Base-by-base conservation (phyloP, 805 yeast species). In the Jamesozyma lodderae region DNA sequence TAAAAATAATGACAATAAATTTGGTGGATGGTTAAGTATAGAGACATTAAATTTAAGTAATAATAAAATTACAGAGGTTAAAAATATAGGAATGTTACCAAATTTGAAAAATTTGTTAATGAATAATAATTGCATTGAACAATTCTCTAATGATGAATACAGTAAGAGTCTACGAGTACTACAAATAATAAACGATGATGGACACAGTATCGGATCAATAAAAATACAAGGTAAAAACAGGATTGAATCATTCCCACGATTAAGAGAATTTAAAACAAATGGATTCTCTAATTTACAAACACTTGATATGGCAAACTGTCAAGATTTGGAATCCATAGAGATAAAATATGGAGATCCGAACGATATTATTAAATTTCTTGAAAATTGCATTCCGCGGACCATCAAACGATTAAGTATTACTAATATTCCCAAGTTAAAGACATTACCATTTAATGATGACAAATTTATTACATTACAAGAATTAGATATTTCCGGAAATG, bases 41-140 rank as follows among this genome's bases (percentile, higher is more conserved):
- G 43, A 49, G 24, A 48, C 44, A 16, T 44, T 57, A n/a, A 44
- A 56, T 35, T 41, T 57, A 14, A 36, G 49, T 24, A 38, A 41
- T 33, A 57, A 57, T 36, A 31, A 38, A 9, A 52, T 57, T 16
- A 49, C 48, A 2, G 33, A 36, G 9, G 20, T 57, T 11, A 39
- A 39, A n/a, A 53, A 56, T 43, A 32, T 56, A n/a, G 36, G 39
- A 16, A 13, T 33, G 6, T 43, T 57, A 28, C 40, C 32, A 15
- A 41, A 36, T 10, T 40, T 57, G 23, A 40, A 41, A 13, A 41
- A 45, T 6, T 41, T 57, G 25, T 46, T 33, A 16, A 26, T 57
- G 13, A 50, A 56, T 25, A 49, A 49, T 25, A 56, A 55, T 31
- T 52, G 57, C 6, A 5, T 16, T 4, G 9, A 20, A 8, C 15